Base-by-base conservation (phyloP, 768 basidiomycete species). In the Lentinula lateritia region DNA sequence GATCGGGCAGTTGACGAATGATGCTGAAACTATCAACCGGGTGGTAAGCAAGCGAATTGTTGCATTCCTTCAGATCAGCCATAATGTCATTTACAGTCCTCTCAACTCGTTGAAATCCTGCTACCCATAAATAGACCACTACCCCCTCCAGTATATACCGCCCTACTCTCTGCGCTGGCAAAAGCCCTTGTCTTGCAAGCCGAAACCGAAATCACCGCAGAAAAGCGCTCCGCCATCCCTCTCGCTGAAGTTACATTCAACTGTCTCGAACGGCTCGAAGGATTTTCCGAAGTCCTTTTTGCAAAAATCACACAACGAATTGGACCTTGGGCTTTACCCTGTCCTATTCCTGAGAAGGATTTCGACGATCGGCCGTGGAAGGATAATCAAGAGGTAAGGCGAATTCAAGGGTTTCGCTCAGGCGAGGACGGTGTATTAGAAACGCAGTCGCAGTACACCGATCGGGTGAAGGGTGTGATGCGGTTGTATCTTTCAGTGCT, bases 181-280 rank as follows among this genome's bases (percentile, higher is more conserved):
- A 98, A 98, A 70, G 78, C 86, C 16, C 87, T 98, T 63, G 80
- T 98, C 48, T 80, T 91, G 38, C 96, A 98, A 75, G 95, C 95
- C 16, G 95, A 97, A 76, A 90, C 88, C 0, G 96, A 98, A 73
- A 92, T 96, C 8, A 80, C 90, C 1, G 94, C 95, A 2, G 92
- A 95, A 73, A 87, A 90, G 68, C 85, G 86, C 35, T 89, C 90
- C 23, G 95, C 94, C 0, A 78, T 81, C 41, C 96, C 96, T 0
- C 82, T 99, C 23, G 92, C 91, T 0, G 82, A 84, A 36, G 84
- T 97, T 10, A 74, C 91, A 3, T 81, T 89, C 64, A 86, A 83
- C 63, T 79, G 98, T 35, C 80, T 94, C 58, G 80, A 86, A 55
- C 67, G 66, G 13, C 70, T 82, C 0, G 73, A 86, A 3, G 76